Conservation (phyloP, 768 basidiomycete genomes). For the Trametes cubensis region DNA sequence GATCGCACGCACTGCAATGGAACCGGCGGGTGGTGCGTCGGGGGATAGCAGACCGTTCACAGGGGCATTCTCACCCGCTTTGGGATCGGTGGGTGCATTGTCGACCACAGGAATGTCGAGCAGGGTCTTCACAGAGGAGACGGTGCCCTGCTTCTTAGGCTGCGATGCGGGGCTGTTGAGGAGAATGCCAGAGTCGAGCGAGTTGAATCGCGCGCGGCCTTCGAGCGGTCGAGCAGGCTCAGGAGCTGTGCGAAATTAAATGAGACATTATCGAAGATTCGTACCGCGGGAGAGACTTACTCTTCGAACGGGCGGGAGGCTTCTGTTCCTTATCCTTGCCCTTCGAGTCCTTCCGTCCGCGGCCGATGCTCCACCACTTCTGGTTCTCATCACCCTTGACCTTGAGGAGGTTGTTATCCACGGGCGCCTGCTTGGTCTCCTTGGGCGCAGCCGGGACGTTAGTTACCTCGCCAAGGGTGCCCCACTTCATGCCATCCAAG, state of each 20-base stretch:
- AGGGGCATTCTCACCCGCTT: conserved; percentile 3
- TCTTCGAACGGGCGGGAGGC: conserved; percentile 42
- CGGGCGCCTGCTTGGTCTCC: conserved; percentile 37
- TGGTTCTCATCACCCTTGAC: conserved; percentile 51
- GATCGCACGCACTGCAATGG: conserved; percentile 80
- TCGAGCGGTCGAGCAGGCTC: conserved; percentile 42
- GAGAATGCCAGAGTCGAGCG: conserved; percentile 51
- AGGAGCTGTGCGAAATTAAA: conserved; percentile 42
- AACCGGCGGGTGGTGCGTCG: conserved; percentile 44
- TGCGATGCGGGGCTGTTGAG: conserved; percentile 35
- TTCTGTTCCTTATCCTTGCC: conserved; percentile 53
- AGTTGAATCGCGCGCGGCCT: conserved; percentile 61
- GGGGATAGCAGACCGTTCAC: conserved; percentile 26
- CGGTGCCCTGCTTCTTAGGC: conserved; percentile 17
- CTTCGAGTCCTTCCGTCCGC: conserved; percentile 74
- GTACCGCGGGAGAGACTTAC: conserved; percentile 35
- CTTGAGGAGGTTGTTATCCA: conserved; percentile 36
- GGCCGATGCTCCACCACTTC: conserved; percentile 84
- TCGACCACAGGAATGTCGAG: conserved; percentile 19
- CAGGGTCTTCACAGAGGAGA: conserved; percentile 24
- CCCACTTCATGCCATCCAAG: conserved; percentile 59
- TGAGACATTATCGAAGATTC: not conserved
- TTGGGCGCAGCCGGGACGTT: conserved; percentile 45
- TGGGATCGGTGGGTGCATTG: not conserved
- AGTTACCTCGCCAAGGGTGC: conserved; percentile 59